A percentile compares a stretch with the other conserved stretches of the same genome.
phyloP scores from a whole-genome alignment of 176 grass and related monocot genomes.

The Avena atlantica region DNA sequence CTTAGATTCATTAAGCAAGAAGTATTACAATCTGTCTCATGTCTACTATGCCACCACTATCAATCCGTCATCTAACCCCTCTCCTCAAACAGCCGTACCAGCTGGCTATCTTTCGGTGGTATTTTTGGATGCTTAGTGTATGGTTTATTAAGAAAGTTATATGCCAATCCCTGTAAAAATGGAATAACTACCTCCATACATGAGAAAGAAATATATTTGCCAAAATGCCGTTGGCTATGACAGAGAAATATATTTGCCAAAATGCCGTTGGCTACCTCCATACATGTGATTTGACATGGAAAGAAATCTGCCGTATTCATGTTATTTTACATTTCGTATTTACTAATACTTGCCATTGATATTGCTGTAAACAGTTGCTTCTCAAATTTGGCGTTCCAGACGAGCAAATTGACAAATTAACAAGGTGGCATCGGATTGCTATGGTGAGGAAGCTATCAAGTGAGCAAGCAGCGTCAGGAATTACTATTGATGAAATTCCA shows the following conservation, averaged over 20 bases:
- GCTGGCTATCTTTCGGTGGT: not conserved
- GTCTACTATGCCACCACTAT: not conserved
- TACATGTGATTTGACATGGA: constrained; percentile 4
- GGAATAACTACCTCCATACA: constrained; percentile 3
- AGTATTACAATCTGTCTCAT: not conserved
- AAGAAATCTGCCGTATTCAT: constrained; percentile 15
- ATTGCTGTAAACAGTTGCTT: constrained; percentile 66
- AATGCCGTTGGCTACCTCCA: not conserved
- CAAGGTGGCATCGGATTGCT: constrained; percentile 98
- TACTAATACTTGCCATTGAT: constrained; percentile 31
- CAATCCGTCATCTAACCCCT: not conserved
- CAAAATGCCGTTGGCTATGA: too few species aligned
- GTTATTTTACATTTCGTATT: constrained; percentile 4
- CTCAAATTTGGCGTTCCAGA: constrained; percentile 90
- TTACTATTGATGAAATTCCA: constrained; percentile 81
- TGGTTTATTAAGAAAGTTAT: not conserved
- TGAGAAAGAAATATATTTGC: too few species aligned
- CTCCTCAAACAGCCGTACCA: not conserved
- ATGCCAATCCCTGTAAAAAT: constrained; percentile 9
- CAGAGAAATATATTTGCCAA: constrained; percentile 1
- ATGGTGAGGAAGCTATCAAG: constrained; percentile 95
- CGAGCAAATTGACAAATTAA: constrained; percentile 96
- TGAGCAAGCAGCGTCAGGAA: constrained; percentile 89
- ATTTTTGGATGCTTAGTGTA: not conserved
- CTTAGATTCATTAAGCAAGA: constrained; percentile 5